phyloP scores from a whole-genome alignment of 805 yeast genomes.

The Clavispora asparagi region DNA sequence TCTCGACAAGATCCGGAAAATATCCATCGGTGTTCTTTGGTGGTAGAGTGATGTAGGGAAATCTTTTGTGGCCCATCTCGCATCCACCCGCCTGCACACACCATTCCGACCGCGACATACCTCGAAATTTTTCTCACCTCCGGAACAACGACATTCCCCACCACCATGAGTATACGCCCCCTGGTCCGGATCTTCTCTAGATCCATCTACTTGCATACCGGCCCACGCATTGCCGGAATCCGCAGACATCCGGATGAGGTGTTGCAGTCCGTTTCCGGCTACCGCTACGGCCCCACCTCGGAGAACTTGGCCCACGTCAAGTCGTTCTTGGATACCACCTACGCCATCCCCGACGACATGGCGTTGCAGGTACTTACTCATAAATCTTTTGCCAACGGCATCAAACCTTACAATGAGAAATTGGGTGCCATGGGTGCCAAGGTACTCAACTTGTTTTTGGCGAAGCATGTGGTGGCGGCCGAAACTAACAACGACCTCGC shows the following conservation, averaged over 20 bases:
- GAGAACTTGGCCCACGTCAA: slow-evolving; percentile 47
- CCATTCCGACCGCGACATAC: background rate
- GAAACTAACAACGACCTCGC: slow-evolving; percentile 26
- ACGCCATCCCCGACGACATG: slow-evolving; percentile 52
- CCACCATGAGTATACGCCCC: slow-evolving; percentile 11
- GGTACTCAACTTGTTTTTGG: slow-evolving; percentile 46
- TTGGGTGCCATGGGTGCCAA: slow-evolving; percentile 68
- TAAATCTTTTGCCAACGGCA: slow-evolving; percentile 91
- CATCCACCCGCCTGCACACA: slow-evolving; percentile 4
- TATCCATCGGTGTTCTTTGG: slow-evolving; percentile 56
- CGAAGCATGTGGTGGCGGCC: slow-evolving; percentile 37
- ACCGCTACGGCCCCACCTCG: slow-evolving; percentile 47
- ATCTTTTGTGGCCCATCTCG: slow-evolving; percentile 1
- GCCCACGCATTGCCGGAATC: slow-evolving; percentile 63
- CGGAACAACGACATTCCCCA: background rate
- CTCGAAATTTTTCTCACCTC: background rate
- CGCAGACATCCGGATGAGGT: slow-evolving; percentile 63
- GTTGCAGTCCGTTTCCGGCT: slow-evolving; percentile 26
- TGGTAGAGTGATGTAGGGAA: background rate
- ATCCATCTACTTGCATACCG: slow-evolving; percentile 39
- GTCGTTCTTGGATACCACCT: slow-evolving; percentile 42
- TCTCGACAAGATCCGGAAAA: slow-evolving; percentile 75
- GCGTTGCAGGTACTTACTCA: slow-evolving; percentile 83
- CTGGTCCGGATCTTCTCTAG: slow-evolving; percentile 14
- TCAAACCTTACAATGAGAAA: slow-evolving; percentile 84